phyloP scores from a whole-genome alignment of 2,329 filamentous ascomycete genomes.

The Periconia sp. region DNA sequence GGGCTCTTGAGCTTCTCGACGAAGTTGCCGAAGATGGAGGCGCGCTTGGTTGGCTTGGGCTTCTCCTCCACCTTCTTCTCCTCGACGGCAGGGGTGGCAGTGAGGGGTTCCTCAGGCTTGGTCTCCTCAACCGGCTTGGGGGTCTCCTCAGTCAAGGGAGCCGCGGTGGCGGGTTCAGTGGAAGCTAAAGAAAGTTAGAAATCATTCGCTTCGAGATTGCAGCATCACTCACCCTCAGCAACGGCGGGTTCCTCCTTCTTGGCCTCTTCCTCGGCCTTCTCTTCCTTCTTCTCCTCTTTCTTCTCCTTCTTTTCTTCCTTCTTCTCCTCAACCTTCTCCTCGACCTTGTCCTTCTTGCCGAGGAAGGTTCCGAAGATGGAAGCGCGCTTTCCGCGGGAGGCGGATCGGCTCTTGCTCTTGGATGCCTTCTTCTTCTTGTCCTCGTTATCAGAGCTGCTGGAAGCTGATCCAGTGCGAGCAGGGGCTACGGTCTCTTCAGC shows the following conservation, averaged over 20 bases:
- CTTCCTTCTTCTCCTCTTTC: slow-evolving; percentile 32
- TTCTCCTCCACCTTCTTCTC: slow-evolving; percentile 51
- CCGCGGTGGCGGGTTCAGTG: slow-evolving; percentile 21
- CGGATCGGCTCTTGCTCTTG: slow-evolving; percentile 62
- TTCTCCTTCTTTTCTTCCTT: slow-evolving; percentile 42
- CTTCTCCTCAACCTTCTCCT: slow-evolving; percentile 50
- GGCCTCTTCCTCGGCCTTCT: slow-evolving; percentile 33
- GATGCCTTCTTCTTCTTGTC: slow-evolving; percentile 49
- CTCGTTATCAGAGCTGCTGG: slow-evolving; percentile 48
- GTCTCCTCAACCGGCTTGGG: slow-evolving; percentile 33
- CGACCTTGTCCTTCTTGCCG: slow-evolving; percentile 61
- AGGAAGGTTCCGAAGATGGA: slow-evolving; percentile 62
- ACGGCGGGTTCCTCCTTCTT: slow-evolving; percentile 31
- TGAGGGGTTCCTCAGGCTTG: slow-evolving; percentile 50
- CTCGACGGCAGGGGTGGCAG: slow-evolving; percentile 43
- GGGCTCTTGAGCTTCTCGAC: slow-evolving; percentile 60
- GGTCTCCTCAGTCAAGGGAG: slow-evolving; percentile 35
- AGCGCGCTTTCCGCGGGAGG: slow-evolving; percentile 60
- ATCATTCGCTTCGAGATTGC: not conserved
- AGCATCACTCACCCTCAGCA: slow-evolving; percentile 32
- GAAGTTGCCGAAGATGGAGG: slow-evolving; percentile 78
- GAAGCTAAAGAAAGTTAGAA: slow-evolving; percentile 19
- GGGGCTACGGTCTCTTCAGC: slow-evolving; percentile 23
- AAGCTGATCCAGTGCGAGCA: slow-evolving; percentile 43
- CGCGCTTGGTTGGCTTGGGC: slow-evolving; percentile 75